phyloP scores from a whole-genome alignment of 1,139 yeast genomes.

The Hyphopichia burtonii region DNA sequence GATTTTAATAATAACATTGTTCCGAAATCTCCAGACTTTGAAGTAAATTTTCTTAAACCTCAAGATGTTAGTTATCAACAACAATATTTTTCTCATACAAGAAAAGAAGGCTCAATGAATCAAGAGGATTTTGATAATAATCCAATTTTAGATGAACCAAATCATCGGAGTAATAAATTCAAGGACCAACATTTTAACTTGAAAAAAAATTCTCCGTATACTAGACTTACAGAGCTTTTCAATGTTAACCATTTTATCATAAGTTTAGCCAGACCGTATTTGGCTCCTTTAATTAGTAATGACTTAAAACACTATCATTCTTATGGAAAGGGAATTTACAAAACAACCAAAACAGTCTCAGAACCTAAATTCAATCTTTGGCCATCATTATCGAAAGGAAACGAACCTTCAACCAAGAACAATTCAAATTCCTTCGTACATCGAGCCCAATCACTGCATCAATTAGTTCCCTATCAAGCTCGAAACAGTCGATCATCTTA shows the following conservation, averaged over 20 bases:
- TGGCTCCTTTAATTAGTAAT: slow-evolving; percentile 83
- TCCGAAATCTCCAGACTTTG: slow-evolving; percentile 32
- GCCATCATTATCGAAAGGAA: slow-evolving; percentile 3
- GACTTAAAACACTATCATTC: slow-evolving; percentile 66
- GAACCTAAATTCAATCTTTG: background rate
- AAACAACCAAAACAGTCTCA: slow-evolving; percentile 4
- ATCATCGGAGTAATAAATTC: background rate
- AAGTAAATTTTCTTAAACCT: slow-evolving; percentile 41
- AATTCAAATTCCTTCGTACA: background rate
- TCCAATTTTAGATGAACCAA: background rate
- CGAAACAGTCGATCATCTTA: background rate
- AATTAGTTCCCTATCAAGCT: background rate
- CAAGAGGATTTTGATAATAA: slow-evolving; percentile 1
- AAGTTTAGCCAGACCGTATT: slow-evolving; percentile 86
- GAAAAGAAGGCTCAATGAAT: background rate
- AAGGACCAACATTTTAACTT: slow-evolving; percentile 13
- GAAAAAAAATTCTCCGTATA: slow-evolving; percentile 64
- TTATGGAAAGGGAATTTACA: slow-evolving; percentile 34
- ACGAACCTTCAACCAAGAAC: background rate
- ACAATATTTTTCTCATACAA: slow-evolving; percentile 28
- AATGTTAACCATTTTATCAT: slow-evolving; percentile 91
- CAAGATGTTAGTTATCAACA: slow-evolving; percentile 49
- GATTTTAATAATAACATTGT: slow-evolving; percentile 61
- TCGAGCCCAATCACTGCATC: background rate
- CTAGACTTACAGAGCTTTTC: slow-evolving; percentile 84